Evolutionary conservation across 1,284 basidiomycete species (phyloP), one percentile per base, ranked within the genome.

Genomic region (Naganishia sp.): DNA sequence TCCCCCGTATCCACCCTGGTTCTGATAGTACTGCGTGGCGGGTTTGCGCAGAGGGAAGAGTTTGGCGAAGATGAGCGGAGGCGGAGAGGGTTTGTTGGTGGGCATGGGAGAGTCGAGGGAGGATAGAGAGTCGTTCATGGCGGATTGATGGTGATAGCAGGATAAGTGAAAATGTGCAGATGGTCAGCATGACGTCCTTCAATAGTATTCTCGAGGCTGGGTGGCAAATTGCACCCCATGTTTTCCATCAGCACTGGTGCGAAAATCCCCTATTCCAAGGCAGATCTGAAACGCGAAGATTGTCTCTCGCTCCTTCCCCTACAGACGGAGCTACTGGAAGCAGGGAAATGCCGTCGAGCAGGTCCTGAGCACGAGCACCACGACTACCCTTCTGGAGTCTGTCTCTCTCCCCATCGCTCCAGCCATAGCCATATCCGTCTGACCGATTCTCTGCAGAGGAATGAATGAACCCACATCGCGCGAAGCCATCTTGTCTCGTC

Each of bases 21-120:
- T 63, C 31, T 63, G 60, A 39, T 63, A 63, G 23, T 63, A 63
- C 60, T 63, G 60, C 25, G 33, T 21, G 33, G 15, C 31, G n/a
- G n/a, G 10, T 18, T 23, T 13, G 28, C 28, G 7, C 33, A 9
- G 5, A 15, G 21, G 3, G 18, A 33, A 10, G 57, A 10, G 31
- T 48, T 39, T 18, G 16, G 5, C 9, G 10, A 21, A 1, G 28
- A 33, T 7, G 56, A 7, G 33, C 45, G 13, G 28, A 46, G 44
- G 16, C 31, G 9, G 57, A 21, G 48, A 48, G 16, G n/a, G 45
- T 60, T 39, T 60, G 21, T 6, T 28, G 57, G 57, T 33, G 7
- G 25, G 5, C 11, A 36, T 33, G 46, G n/a, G 45, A 9, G 57
- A 60, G 25, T 60, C 57, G 33, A 60, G 45, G 13, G 57, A 33